Conservation (phyloP, 106 monocot genomes). For the Acanthochlamys bracteata region DNA sequence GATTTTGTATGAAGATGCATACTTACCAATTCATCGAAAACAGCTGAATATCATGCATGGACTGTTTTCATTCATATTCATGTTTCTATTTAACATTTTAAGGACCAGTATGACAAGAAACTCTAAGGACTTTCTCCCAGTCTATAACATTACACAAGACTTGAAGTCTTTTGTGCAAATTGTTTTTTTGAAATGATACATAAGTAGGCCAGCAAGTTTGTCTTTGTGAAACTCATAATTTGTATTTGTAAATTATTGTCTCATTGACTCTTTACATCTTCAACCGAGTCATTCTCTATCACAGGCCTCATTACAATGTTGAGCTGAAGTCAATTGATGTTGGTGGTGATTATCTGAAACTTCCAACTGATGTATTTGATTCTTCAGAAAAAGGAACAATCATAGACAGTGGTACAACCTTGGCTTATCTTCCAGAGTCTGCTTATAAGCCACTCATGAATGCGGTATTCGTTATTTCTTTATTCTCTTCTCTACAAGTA, state of each 20-base stretch:
- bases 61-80: too few relatives aligned
- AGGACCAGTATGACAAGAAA: too few relatives aligned
- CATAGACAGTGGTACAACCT: constrained; percentile 94
- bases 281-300: not conserved
- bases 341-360: constrained; percentile 40
- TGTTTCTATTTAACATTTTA: too few relatives aligned
- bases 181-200: too few relatives aligned
- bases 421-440: constrained; percentile 79
- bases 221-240: too few relatives aligned
- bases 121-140: too few relatives aligned
- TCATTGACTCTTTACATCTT: not conserved
- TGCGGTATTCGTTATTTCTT: constrained; percentile 32
- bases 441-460: constrained; percentile 53
- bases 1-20: too few relatives aligned
- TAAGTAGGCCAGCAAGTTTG: too few relatives aligned
- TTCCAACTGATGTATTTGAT: constrained; percentile 70
- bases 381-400: constrained; percentile 73
- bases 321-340: constrained; percentile 80
- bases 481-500: not conserved
- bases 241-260: not conserved
- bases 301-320: constrained; percentile 92
- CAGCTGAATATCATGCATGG: too few relatives aligned
- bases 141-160: too few relatives aligned
- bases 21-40: too few relatives aligned
- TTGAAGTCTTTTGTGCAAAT: too few relatives aligned